Base-by-base conservation (phyloP, 805 yeast genomes). In the Yarrowia bubula region DNA sequence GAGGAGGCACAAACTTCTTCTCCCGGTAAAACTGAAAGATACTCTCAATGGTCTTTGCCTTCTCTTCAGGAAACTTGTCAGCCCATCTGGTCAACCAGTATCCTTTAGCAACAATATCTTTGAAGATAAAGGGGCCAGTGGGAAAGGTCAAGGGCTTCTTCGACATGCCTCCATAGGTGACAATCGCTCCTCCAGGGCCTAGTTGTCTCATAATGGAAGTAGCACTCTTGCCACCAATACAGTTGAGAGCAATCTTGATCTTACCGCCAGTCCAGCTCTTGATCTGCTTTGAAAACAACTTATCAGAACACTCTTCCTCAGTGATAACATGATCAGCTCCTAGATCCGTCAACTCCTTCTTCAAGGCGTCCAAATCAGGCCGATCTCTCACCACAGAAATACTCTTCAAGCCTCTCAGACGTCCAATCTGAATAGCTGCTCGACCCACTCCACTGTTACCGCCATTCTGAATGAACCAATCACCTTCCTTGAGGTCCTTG, bases 91-190 rank as follows among this genome's bases (percentile, higher is more conserved):
- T 89, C 66, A 92, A 86, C 99, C 99, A 95, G 78, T 89, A 95
- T 0, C 99, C 99, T 33, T 86, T 83, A 63, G 92, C 86, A 6
- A 88, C 86, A 65, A 95, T 76, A 72, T 92, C 89, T 76, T 93
- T 95, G 81, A 95, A 95, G 69, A 95, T 92, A 73, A 90, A 90
- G 67, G 90, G 78, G 0, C 96, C 85, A 0, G 97, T 91, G 43
- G 98, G 97, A 65, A 95, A 76, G n/a, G 84, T 83, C 10, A 95
- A 96, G 1, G 99, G 99, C 77, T 90, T 92, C 80, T 87, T 86
- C 3, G 98, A 90, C 99, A 95, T 95, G 42, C 96, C 98, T 38
- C 99, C 99, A 73, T 95, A 95, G 0, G 98, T 91, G 70, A 92
- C 84, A 80, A 95, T 78, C 55, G 86, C 82, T 1, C 95, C 96